A percentile compares a stretch with the other conserved stretches of the same genome.
Conservation (phyloP, 2,329 filamentous ascomycete species). For the Fusarium pseudoanthophilum region DNA sequence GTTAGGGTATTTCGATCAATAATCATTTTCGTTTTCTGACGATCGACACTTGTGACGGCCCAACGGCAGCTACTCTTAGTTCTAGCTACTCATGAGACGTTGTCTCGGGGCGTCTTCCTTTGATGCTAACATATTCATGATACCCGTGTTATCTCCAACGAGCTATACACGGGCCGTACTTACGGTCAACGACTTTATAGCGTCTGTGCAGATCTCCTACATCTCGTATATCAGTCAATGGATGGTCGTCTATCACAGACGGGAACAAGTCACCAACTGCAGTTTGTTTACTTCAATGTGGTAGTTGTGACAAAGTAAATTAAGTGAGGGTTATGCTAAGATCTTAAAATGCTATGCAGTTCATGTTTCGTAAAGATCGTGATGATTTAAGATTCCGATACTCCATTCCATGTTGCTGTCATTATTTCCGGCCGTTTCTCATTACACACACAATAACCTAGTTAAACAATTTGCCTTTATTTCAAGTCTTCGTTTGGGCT, state of each 20-base stretch:
- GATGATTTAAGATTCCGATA: not conserved
- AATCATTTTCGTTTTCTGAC: not conserved
- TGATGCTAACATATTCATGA: not conserved
- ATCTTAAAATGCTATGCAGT: not conserved
- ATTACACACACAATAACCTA: not conserved
- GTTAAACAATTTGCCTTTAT: not conserved
- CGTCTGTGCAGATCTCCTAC: not conserved
- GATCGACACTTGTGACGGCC: not conserved
- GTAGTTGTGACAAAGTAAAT: not conserved
- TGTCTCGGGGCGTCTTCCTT: not conserved
- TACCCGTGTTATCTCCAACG: not conserved
- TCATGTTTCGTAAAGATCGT: conserved; percentile 5
- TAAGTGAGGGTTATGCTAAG: not conserved
- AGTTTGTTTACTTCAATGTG: rapidly evolving
- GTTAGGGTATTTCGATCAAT: not conserved
- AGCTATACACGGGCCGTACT: not conserved
- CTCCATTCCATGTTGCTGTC: not conserved
- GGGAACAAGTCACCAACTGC: no score
- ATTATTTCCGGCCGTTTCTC: not conserved
- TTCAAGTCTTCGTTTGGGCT: not conserved
- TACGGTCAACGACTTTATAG: not conserved
- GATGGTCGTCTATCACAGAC: rapidly evolving
- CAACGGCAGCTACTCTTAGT: not conserved
- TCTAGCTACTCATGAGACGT: not conserved
- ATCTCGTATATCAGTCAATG: not conserved